phyloP scores from a whole-genome alignment of 345 rosid species.

The Gossypium mustelinum region DNA sequence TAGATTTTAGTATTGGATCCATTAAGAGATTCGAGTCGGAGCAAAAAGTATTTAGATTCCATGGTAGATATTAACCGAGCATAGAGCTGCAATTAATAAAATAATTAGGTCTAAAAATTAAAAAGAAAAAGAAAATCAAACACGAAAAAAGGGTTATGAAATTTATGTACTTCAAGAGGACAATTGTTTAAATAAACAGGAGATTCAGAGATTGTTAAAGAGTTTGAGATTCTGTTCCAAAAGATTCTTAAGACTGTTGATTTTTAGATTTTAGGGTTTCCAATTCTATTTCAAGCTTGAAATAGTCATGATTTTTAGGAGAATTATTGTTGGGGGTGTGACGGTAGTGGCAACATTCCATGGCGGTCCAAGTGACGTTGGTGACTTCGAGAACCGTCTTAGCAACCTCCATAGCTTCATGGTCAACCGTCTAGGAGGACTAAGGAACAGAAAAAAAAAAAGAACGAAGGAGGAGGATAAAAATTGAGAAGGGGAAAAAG shows the following conservation, averaged over 20 bases:
- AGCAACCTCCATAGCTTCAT: conserved; percentile 72
- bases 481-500: no score
- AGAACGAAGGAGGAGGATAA: no score
- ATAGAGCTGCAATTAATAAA: conserved; percentile 41
- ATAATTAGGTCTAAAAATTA: not conserved
- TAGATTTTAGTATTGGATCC: conserved; percentile 39
- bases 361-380: conserved; percentile 81
- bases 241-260: conserved; percentile 44
- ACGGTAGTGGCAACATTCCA: conserved; percentile 48
- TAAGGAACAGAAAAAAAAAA: no score
- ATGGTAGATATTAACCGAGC: conserved; percentile 58
- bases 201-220: conserved; percentile 60
- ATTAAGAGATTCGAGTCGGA: conserved; percentile 43
- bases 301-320: not conserved
- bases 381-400: conserved; percentile 96
- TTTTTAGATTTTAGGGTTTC: conserved; percentile 54
- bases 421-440: conserved; percentile 25
- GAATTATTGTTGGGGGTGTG: conserved; percentile 14
- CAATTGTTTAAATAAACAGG: conserved; percentile 52
- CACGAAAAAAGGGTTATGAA: not conserved
- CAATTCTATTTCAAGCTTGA: conserved; percentile 32
- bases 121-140: not conserved
- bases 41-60: conserved; percentile 66
- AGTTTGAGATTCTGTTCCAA: conserved; percentile 72
- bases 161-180: conserved; percentile 52